Evolutionary conservation across 805 yeast species (phyloP).

Genomic region (Kluyveromyces wickerhamii): DNA sequence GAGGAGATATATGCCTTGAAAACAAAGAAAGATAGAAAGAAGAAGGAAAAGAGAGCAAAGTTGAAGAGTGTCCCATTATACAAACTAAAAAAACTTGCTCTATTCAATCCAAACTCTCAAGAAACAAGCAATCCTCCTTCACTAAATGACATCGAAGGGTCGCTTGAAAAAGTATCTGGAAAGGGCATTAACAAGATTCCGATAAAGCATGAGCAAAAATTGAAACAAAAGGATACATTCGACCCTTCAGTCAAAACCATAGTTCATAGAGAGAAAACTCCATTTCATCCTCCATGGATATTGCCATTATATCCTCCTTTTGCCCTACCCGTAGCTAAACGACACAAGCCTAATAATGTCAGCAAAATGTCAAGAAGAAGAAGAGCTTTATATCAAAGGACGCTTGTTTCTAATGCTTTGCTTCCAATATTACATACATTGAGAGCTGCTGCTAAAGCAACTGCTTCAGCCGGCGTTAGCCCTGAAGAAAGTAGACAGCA

Average conservation of each 20-base stretch:
- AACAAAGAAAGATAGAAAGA: conserved; percentile 14
- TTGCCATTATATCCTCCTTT: conserved; percentile 27
- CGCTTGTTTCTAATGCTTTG: conserved; percentile 21
- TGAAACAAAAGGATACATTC: conserved; percentile 6
- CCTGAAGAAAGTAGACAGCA: conserved; percentile 27
- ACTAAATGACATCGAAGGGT: conserved; percentile 20
- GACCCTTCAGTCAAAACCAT: conserved; percentile 20
- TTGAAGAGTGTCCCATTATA: conserved; percentile 18
- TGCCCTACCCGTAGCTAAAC: conserved; percentile 25
- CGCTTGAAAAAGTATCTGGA: conserved; percentile 11
- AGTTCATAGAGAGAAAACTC: conserved; percentile 22
- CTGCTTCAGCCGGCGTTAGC: conserved; percentile 28
- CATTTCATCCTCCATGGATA: conserved; percentile 30
- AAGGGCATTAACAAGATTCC: conserved; percentile 5
- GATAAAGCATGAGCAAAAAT: conserved; percentile 6
- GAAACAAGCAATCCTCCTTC: conserved; percentile 5
- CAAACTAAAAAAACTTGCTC: conserved; percentile 20
- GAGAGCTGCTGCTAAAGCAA: conserved; percentile 28
- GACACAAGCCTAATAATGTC: conserved; percentile 11
- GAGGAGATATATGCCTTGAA: conserved; percentile 10
- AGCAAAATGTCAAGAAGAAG: conserved; percentile 6
- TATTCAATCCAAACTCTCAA: conserved; percentile 17
- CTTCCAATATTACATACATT: conserved; percentile 27
- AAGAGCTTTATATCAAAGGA: conserved; percentile 8
- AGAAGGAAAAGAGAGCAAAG: conserved; percentile 17